Percentiles rank a stretch among this genome's conserved stretches.
phyloP scores from a whole-genome alignment of 192 early-diverging fungal species.

The Chytriomyces confervae region DNA sequence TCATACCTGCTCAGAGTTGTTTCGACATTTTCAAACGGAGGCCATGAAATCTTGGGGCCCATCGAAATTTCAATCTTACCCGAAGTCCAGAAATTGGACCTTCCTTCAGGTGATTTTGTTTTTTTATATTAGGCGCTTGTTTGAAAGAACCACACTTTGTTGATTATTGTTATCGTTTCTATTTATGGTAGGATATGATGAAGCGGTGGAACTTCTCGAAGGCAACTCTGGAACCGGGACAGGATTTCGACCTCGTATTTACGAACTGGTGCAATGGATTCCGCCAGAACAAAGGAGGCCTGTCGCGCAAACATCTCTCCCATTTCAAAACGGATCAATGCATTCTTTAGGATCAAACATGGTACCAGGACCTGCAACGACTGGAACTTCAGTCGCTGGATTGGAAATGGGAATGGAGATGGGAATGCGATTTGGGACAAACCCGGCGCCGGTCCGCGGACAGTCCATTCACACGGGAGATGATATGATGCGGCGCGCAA shows the following conservation, averaged over 20 bases:
- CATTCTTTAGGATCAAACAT: no score
- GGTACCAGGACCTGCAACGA: no score
- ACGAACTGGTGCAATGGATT: conserved; percentile 8
- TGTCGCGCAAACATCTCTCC: background rate
- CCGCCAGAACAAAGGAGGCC: background rate
- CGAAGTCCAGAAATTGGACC: conserved; percentile 15
- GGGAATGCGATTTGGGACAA: no score
- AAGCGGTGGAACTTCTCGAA: conserved; percentile 29
- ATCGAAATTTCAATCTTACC: conserved; percentile 24
- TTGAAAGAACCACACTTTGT: background rate
- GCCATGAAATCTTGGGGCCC: conserved; percentile 22
- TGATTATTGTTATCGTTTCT: background rate
- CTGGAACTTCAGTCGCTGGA: no score
- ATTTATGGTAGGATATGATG: background rate
- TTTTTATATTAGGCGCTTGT: background rate
- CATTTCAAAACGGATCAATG: no score
- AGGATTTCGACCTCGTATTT: conserved; percentile 21
- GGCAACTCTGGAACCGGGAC: background rate
- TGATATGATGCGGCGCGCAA: background rate
- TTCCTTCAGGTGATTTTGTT: conserved; percentile 5
- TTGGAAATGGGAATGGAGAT: no score
- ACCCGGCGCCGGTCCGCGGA: no score
- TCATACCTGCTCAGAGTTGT: conserved; percentile 13
- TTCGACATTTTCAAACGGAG: conserved; percentile 9
- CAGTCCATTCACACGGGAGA: background rate